phyloP scores from a whole-genome alignment of 305 asterid species.

The Withania somnifera region DNA sequence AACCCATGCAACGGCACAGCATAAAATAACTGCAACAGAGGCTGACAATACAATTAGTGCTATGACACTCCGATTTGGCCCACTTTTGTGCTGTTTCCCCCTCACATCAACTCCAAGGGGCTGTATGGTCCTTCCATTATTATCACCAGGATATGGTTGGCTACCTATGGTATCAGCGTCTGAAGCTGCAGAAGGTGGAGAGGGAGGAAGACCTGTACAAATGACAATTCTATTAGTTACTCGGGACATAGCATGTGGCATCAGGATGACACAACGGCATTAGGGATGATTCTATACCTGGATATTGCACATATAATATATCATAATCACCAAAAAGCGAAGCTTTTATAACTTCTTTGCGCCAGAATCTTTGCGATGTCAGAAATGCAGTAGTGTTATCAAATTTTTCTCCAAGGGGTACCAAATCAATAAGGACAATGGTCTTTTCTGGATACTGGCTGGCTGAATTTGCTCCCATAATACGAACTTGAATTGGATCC shows the following conservation, averaged over 20 bases:
- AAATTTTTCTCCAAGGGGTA: constrained; percentile 62
- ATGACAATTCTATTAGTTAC: not conserved
- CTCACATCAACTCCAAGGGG: constrained; percentile 84
- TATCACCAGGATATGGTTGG: constrained; percentile 60
- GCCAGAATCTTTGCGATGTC: constrained; percentile 73
- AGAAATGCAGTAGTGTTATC: constrained; percentile 54
- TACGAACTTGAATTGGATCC: constrained; percentile 84
- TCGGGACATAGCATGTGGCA: not conserved
- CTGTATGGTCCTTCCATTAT: constrained; percentile 45
- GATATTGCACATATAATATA: constrained; percentile 75
- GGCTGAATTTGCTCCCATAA: constrained; percentile 95
- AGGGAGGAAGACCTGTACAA: constrained; percentile 74
- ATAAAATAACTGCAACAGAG: constrained; percentile 42
- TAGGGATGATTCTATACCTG: constrained; percentile 40
- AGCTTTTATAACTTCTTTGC: constrained; percentile 52
- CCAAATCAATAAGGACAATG: constrained; percentile 60
- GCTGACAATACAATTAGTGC: constrained; percentile 58
- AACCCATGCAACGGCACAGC: constrained; percentile 53
- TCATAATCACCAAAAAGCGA: constrained; percentile 73
- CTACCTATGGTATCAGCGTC: constrained; percentile 37
- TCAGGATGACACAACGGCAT: not conserved
- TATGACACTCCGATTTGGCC: constrained; percentile 48
- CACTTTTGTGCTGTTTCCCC: constrained; percentile 34
- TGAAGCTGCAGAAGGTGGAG: constrained; percentile 81
- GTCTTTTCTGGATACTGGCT: constrained; percentile 73